Evolutionary conservation across 345 rosid species (phyloP).

Genomic region (Melastoma malabathricum): DNA sequence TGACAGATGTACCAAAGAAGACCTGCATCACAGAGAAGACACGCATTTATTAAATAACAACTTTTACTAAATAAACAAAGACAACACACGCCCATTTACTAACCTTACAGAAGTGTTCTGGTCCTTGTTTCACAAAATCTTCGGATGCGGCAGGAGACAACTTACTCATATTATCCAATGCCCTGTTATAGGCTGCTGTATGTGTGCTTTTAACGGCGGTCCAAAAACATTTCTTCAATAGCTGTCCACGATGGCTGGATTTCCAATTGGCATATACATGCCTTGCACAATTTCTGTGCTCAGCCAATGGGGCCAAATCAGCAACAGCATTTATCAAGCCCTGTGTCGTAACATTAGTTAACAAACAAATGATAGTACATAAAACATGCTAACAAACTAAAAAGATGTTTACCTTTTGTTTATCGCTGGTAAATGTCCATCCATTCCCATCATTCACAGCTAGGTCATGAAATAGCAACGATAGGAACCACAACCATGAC

Average conservation of each 20-base stretch:
- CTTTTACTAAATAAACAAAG: not conserved
- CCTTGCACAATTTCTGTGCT: not conserved
- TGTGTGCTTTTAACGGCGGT: not conserved
- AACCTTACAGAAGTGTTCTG: not conserved
- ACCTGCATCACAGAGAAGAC: not conserved
- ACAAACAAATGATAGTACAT: not conserved
- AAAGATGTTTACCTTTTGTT: not conserved
- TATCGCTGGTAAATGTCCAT: not conserved
- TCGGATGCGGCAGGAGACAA: not conserved
- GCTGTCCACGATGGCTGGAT: not conserved
- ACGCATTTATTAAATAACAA: not conserved
- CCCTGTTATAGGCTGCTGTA: not conserved
- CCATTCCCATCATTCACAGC: not conserved
- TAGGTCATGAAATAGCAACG: not conserved
- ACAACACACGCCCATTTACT: not conserved
- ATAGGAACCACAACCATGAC: not conserved
- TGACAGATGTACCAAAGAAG: not conserved
- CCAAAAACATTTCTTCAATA: not conserved
- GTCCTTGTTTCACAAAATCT: not conserved
- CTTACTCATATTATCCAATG: not conserved
- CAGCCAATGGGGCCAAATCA: not conserved
- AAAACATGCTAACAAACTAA: not conserved
- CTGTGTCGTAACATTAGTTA: not conserved
- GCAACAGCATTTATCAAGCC: constrained; percentile 1
- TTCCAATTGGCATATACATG: constrained; percentile 2